These are phyloP conservation scores for Kodamaea anthophila DNA, from an alignment of 1,139 yeast species.

Conservation along the genomic window DNA sequence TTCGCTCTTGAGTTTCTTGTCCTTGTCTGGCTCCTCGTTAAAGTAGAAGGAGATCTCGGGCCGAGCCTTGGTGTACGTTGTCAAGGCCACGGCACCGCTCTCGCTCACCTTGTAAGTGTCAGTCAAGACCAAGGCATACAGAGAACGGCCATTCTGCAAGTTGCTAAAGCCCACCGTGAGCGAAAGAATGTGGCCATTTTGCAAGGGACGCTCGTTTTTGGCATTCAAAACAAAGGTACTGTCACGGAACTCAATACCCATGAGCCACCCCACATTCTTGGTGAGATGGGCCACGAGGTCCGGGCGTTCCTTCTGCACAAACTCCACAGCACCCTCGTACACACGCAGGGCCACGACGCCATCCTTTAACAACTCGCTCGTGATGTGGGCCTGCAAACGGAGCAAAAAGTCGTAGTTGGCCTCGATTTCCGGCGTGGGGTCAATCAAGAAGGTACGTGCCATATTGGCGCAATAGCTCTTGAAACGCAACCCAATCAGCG, in stretches of 20 bases:
- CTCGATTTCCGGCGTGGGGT: constrained; percentile 79
- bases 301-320: constrained; percentile 52
- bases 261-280: constrained; percentile 83
- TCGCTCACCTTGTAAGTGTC: constrained; percentile 75
- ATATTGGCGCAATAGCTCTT: constrained; percentile 85
- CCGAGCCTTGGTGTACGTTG: constrained; percentile 67
- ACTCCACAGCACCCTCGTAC: constrained; percentile 57
- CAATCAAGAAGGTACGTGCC: constrained; percentile 84
- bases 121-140: constrained; percentile 69
- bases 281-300: constrained; percentile 61
- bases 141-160: constrained; percentile 42
- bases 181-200: constrained; percentile 71
- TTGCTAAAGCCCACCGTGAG: constrained; percentile 74
- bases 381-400: constrained; percentile 58
- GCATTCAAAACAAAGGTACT: constrained; percentile 65
- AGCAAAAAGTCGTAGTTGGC: constrained; percentile 72
- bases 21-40: constrained; percentile 54
- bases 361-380: constrained; percentile 49
- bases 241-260: constrained; percentile 89
- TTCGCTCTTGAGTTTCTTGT: constrained; percentile 26
- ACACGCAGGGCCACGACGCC: constrained; percentile 65
- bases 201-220: constrained; percentile 64
- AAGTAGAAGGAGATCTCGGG: constrained; percentile 80
- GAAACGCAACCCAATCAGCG: constrained; percentile 83
- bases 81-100: constrained; percentile 56